Conservation (phyloP, 768 basidiomycete species). For the Asterophora parasitica region DNA sequence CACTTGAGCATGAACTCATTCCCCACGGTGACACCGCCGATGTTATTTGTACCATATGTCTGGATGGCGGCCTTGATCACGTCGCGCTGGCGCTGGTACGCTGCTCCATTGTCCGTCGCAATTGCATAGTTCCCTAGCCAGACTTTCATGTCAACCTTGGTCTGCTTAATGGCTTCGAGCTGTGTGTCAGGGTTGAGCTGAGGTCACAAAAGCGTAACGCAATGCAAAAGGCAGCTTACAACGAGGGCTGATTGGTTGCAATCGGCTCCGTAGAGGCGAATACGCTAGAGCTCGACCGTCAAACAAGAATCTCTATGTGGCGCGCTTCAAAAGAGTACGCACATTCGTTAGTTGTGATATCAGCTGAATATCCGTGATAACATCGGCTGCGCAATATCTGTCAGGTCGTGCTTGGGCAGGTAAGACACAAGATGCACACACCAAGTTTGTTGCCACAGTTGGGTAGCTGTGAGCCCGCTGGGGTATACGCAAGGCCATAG, state of each 20-base stretch:
- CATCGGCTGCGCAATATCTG: slow-evolving; percentile 32
- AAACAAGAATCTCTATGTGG: slow-evolving; percentile 13
- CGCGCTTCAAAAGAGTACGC: slow-evolving; percentile 11
- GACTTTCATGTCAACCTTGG: slow-evolving; percentile 82
- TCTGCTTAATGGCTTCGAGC: slow-evolving; percentile 86
- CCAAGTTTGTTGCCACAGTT: slow-evolving; percentile 54
- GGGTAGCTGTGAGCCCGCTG: slow-evolving; percentile 66
- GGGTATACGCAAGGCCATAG: slow-evolving; percentile 87
- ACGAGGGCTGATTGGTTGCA: slow-evolving; percentile 80
- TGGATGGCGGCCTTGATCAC: slow-evolving; percentile 63
- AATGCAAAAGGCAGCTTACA: slow-evolving; percentile 31
- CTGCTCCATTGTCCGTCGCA: slow-evolving; percentile 56
- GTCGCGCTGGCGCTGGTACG: slow-evolving; percentile 71
- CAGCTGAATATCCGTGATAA: slow-evolving; percentile 74
- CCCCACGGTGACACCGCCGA: slow-evolving; percentile 84
- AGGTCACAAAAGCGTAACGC: background rate
- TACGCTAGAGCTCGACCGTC: slow-evolving; percentile 32
- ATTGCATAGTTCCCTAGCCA: slow-evolving; percentile 69
- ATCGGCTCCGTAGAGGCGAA: slow-evolving; percentile 85
- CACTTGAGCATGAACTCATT: slow-evolving; percentile 88
- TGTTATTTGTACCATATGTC: slow-evolving; percentile 71
- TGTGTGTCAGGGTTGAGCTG: slow-evolving; percentile 18
- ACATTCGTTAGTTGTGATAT: slow-evolving; percentile 81
- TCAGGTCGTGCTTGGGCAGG: background rate
- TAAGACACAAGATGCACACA: slow-evolving; percentile 20